Evolutionary conservation across 768 basidiomycete species (phyloP).

Genomic region (Pleurotus cornucopiae): DNA sequence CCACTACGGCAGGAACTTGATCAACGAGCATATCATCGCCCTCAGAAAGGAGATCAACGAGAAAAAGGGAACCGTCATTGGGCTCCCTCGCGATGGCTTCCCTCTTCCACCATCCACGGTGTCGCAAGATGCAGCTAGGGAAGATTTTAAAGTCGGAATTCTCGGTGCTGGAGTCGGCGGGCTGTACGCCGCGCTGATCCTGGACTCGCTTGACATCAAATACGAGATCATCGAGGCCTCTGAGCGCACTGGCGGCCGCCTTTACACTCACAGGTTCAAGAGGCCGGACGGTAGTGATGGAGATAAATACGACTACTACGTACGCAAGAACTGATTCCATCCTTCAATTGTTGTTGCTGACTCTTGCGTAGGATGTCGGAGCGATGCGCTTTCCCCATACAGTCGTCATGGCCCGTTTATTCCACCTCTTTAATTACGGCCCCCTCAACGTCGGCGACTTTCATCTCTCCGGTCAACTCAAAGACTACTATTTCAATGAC

Average conservation of each 20-base stretch:
- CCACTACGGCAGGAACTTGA: slow-evolving; percentile 7
- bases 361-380: slow-evolving; percentile 27
- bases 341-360: background rate
- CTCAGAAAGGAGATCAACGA: background rate
- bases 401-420: slow-evolving; percentile 25
- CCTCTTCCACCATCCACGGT: background rate
- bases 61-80: background rate
- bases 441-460: slow-evolving; percentile 17
- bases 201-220: slow-evolving; percentile 34
- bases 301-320: slow-evolving; percentile 30
- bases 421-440: slow-evolving; percentile 22
- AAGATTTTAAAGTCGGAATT: slow-evolving; percentile 23
- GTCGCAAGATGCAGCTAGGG: background rate
- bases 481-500: background rate
- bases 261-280: slow-evolving; percentile 38
- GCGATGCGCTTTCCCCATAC: slow-evolving; percentile 36
- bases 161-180: slow-evolving; percentile 33
- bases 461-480: slow-evolving; percentile 5
- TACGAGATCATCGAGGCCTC: slow-evolving; percentile 45
- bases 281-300: slow-evolving; percentile 10
- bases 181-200: slow-evolving; percentile 40
- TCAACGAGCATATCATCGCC: background rate
- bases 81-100: background rate
- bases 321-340: slow-evolving; percentile 13
- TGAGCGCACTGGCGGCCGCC: slow-evolving; percentile 36